Evolutionary conservation across 805 yeast species (phyloP), one percentile per base, ranked within the genome.

Genomic region (Candida maesae): DNA sequence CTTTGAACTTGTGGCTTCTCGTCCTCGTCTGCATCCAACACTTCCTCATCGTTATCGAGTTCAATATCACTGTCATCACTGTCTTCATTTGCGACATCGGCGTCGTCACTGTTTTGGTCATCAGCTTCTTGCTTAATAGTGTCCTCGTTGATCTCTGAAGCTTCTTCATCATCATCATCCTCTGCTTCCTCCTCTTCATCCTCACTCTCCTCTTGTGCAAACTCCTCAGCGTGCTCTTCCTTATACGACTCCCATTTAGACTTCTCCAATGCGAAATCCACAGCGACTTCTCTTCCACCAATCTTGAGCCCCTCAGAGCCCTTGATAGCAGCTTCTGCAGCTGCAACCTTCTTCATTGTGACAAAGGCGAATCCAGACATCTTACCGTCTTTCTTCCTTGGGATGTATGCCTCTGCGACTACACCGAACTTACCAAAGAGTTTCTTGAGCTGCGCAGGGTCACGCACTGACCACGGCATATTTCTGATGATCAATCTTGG

Each of bases 351-450:
- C 56, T 79, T 79, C 95, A 93, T 84, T 1, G 93, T 84, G 9
- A 93, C 89, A 62, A 93, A 93, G 0, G 89, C 99, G 73, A 91
- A 93, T 10, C 99, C 99, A 45, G 83, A 69, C 93, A 93, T 84
- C 60, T 77, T 81, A 13, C 96, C 96, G 36, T 88, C 95, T 35
- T 76, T 73, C 57, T 85, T 87, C 55, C 86, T 78, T 35, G 99
- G 99, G 51, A 93, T 87, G 51, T 79, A 78, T 0, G 91, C 95
- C 56, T 89, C 96, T 19, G 77, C 78, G 26, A 93, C 96, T 21
- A 84, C 81, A 38, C 99, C 99, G 59, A 68, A 93, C 55, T 78
- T 79, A 42, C 73, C 65, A 58, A 93, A 93, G 7, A 79, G 56
- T 52, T 80, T 80, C 56, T 75, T 80, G 55, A 93, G 70, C 41